Percentiles rank a stretch among this genome's conserved stretches.
phyloP scores from a whole-genome alignment of 192 early-diverging fungal genomes.

The Umbelopsis sp. region DNA sequence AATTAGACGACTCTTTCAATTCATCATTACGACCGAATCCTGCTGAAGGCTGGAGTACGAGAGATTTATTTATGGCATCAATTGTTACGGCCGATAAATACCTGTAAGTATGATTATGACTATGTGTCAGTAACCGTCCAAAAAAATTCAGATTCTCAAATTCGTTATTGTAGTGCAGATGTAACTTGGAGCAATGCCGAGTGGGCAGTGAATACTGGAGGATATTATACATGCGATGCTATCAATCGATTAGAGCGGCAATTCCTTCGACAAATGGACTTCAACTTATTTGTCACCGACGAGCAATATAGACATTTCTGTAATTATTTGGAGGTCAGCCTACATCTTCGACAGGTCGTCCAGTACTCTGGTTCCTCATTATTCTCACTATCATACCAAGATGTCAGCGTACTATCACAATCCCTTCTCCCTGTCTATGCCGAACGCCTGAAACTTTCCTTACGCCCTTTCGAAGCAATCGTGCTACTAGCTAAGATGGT shows the following conservation, averaged over 20 bases:
- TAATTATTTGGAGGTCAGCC: slow-evolving; percentile 46
- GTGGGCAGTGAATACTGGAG: slow-evolving; percentile 49
- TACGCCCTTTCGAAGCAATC: slow-evolving; percentile 35
- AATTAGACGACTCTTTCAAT: slow-evolving; percentile 30
- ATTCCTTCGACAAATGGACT: slow-evolving; percentile 46
- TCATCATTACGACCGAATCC: neutral
- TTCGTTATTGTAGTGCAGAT: slow-evolving; percentile 32
- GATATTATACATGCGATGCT: slow-evolving; percentile 34
- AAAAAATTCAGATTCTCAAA: neutral
- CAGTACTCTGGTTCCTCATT: slow-evolving; percentile 10
- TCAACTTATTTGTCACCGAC: slow-evolving; percentile 46
- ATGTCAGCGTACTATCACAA: slow-evolving; percentile 48
- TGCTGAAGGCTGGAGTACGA: slow-evolving; percentile 41
- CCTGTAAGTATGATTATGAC: slow-evolving; percentile 27
- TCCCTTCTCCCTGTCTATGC: slow-evolving; percentile 40
- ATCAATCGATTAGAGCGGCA: slow-evolving; percentile 47
- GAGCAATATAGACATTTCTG: slow-evolving; percentile 47
- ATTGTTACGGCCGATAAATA: slow-evolving; percentile 58
- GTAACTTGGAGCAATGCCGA: slow-evolving; percentile 49
- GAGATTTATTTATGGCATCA: slow-evolving; percentile 48
- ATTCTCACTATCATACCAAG: slow-evolving; percentile 43
- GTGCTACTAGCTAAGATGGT: slow-evolving; percentile 26
- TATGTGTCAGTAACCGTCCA: neutral
- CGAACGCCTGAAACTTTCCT: slow-evolving; percentile 40
- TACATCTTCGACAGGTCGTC: slow-evolving; percentile 43